Evolutionary conservation across 768 basidiomycete species (phyloP), one percentile per base, ranked within the genome.

Genomic region (Phaeolepiota aurea): DNA sequence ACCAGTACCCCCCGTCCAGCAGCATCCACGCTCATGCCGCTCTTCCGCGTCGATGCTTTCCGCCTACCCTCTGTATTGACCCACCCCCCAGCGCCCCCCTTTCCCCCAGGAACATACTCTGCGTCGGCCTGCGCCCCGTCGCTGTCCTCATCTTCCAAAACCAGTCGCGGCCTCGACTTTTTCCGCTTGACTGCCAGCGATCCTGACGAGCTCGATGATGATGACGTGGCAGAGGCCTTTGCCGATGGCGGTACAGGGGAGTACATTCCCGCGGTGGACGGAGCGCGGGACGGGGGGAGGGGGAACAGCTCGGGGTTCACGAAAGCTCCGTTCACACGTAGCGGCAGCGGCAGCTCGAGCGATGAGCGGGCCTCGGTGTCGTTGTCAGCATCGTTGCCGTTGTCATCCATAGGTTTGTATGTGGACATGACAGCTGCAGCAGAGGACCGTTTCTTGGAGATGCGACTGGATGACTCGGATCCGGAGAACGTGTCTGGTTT

Each of bases 51-150:
- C 41, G 61, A 44, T 20, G 66, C 66, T 38, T 73, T 73, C 49
- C 75, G 65, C 36, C 82, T 66, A 5, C 72, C 71, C 13, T 79
- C 79, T 7, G 74, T 52, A 53, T 77, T 78, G 33, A 72, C 63
- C 74, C 78, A 79, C 19, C 58, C 52, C 15, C 44, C 47, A 30
- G 44, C 41, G 5, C 42, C 59, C 46, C 44, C 49, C 18, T 46
- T 52, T 40, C 53, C 51, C 25, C 51, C 48, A 30, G 57, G 62
- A 13, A 70, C 61, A 42, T 68, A 79, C 56, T 85, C 83, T 14
- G 69, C 80, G 53, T 86, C 84, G 2, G 80, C 82, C 47, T 85
- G 75, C n/a, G 69, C 73, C 1, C 78, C 81, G 23, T 81, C 83
- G 47, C 77, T 79, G 41, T 82, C 79, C 3, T 69, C 68, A 3